Evolutionary conservation across 805 yeast genomes (phyloP), one percentile per base, ranked within the genome.

Genomic region (Barnettozyma sucrosica): DNA sequence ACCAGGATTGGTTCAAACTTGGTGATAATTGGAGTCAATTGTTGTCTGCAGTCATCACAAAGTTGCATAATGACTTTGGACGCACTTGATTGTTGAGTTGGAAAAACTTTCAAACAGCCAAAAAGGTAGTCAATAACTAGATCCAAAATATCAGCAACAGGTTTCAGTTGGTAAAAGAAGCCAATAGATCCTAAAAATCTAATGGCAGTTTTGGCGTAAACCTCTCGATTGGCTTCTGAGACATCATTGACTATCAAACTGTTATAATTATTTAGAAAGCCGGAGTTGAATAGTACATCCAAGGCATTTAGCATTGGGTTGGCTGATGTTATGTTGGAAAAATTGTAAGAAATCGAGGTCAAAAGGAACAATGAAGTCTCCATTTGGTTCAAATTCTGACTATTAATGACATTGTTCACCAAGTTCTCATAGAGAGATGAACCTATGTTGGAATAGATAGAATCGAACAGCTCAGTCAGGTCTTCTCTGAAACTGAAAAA

Each of bases 381-480:
- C 4, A 82, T 63, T 41, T 75, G 78, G 11, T 63, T 58, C 14
- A 55, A 23, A 20, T 53, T 53, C 4, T 66, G 44, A 30, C 61
- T 60, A 1, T 55, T 47, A 5, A 64, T 48, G 2, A 78, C 63
- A 30, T 68, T 68, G 7, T 59, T 55, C 1, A 69, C 55, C 25
- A 86, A 61, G 19, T 65, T 69, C 5, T 68, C 66, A 52, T 76
- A 77, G 33, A 87, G 62, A 2, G 72, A 66, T 0, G 63, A 46
- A 34, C 85, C 87, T 33, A 88, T 70, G 5, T 86, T 69, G 1
- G 89, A 77, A 68, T 83, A 87, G 2, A 83, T 65, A 0, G 79
- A 70, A 46, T 89, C 93, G 53, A 87, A 77, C 34, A 90, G 71
- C 55, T 93, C 98, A 1, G 83, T 76, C 9, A 85, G 83, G 51